Conservation (phyloP, 345 rosid species). For the Pistacia atlantica region DNA sequence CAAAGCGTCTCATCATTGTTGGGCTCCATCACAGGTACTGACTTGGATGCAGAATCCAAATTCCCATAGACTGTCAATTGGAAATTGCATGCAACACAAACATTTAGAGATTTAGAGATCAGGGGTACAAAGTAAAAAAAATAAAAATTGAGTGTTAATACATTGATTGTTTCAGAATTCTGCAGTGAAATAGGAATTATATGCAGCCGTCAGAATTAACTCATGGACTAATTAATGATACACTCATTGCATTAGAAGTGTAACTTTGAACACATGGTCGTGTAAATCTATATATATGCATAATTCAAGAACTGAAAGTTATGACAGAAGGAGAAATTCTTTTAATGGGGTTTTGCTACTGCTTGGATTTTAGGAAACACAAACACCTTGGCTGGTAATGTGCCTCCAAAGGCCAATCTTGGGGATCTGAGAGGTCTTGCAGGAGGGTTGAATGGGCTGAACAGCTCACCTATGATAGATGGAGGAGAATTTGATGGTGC, state of each 20-base stretch:
- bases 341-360: not conserved
- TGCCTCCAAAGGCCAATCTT: conserved; percentile 67
- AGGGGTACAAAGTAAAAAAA: too few species aligned
- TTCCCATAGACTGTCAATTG: not conserved
- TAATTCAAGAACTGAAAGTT: not conserved
- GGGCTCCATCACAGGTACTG: conserved; percentile 63
- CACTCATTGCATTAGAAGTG: not conserved
- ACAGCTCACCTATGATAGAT: conserved; percentile 59
- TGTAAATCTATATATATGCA: not conserved
- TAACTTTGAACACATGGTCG: not conserved
- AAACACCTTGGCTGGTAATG: conserved; percentile 63
- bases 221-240: not conserved
- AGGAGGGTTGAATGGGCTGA: conserved; percentile 53
- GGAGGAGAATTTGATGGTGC: conserved; percentile 67
- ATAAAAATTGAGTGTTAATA: too few species aligned
- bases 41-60: not conserved
- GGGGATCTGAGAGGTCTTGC: conserved; percentile 66
- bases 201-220: not conserved
- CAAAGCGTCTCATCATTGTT: conserved; percentile 55
- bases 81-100: not conserved
- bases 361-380: conserved; percentile 47
- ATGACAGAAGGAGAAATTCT: not conserved
- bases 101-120: too few species aligned
- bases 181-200: not conserved
- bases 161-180: too few species aligned